phyloP scores from a whole-genome alignment of 225 moss, liverwort and hornwort genomes.

The Marchantia paleacea region DNA sequence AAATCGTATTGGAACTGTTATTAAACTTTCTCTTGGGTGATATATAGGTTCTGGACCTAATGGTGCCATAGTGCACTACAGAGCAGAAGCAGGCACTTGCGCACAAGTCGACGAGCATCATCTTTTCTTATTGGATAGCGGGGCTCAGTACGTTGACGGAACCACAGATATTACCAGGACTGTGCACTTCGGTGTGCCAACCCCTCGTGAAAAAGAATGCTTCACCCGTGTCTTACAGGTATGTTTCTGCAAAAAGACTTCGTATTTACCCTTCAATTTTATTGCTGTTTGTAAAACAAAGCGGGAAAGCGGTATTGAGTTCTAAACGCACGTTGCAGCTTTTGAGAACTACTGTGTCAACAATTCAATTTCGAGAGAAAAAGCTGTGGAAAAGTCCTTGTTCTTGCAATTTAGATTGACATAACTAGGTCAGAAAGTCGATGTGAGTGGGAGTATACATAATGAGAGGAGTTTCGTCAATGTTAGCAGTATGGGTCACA shows the following conservation, averaged over 20 bases:
- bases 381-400: not conserved
- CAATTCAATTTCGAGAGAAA: not conserved
- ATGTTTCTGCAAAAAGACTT: not conserved
- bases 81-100: conserved; percentile 78
- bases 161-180: conserved; percentile 98
- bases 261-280: not conserved
- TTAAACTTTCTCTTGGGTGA: not conserved
- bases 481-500: not conserved
- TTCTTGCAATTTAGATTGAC: too few relatives aligned
- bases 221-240: conserved; percentile 97
- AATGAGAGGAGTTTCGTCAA: too few relatives aligned
- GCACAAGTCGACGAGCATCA: conserved; percentile 69
- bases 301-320: too few relatives aligned
- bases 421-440: not conserved
- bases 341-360: not conserved
- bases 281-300: too few relatives aligned
- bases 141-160: conserved; percentile 94
- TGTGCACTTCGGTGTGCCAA: conserved; percentile 89
- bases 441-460: not conserved
- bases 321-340: not conserved
- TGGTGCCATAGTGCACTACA: conserved; percentile 95
- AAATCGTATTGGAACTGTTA: not conserved
- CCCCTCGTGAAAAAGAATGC: conserved; percentile 74
- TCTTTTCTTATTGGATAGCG: conserved; percentile 85
- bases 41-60: conserved; percentile 88